These are phyloP conservation scores for Apophysomyces variabilis DNA, from an alignment of 371 early-diverging fungal species.

Conservation along the genomic window DNA sequence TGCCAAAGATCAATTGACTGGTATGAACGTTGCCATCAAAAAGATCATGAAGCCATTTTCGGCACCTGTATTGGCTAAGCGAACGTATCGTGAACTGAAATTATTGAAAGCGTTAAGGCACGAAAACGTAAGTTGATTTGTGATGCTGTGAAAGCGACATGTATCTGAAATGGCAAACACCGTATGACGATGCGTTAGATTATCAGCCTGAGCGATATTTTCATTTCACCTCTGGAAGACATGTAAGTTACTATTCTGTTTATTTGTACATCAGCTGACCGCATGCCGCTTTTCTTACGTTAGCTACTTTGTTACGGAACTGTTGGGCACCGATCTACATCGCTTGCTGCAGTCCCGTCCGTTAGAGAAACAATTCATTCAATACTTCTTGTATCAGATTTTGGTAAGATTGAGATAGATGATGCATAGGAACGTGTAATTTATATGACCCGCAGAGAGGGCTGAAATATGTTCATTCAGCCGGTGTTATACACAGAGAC, in stretches of 20 bases:
- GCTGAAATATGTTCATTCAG: constrained; percentile 92
- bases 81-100: constrained; percentile 93
- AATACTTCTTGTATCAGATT: constrained; percentile 96
- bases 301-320: constrained; percentile 94
- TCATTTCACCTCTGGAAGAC: constrained; percentile 90
- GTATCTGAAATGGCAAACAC: not conserved
- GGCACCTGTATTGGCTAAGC: constrained; percentile 90
- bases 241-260: constrained; percentile 60
- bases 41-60: constrained; percentile 95
- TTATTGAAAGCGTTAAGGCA: constrained; percentile 88
- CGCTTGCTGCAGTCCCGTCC: constrained; percentile 86
- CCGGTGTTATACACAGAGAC: constrained; percentile 95
- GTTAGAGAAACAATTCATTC: constrained; percentile 91
- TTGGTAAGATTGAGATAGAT: constrained; percentile 53
- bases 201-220: constrained; percentile 86
- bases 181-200: constrained; percentile 52
- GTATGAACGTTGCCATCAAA: constrained; percentile 90
- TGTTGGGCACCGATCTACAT: constrained; percentile 93
- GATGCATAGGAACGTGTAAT: not conserved
- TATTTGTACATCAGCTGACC: constrained; percentile 9
- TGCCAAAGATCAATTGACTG: constrained; percentile 83
- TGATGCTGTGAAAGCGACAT: not conserved
- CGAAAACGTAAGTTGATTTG: constrained; percentile 69
- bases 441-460: constrained; percentile 61
- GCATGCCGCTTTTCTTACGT: not conserved